A percentile compares a stretch with the other conserved stretches of the same genome.
Conservation (phyloP, 371 early-diverging fungal species). For the Quaeritorhiza haematococci region DNA sequence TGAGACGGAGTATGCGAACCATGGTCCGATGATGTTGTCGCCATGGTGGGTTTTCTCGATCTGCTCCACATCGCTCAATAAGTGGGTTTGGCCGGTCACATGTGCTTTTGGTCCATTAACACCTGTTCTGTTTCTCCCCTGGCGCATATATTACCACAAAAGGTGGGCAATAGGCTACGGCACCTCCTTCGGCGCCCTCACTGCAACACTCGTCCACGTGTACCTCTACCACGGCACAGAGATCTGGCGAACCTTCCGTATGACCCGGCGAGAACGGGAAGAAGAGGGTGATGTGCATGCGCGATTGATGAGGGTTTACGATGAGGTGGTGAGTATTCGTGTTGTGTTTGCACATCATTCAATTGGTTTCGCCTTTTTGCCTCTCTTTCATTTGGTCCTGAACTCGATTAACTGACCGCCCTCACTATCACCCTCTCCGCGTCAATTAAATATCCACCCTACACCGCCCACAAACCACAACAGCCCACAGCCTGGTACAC, state of each 20-base stretch:
- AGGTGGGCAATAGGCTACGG: conserved; percentile 15
- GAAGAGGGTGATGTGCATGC: not conserved
- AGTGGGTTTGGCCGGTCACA: too few species aligned
- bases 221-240: conserved; percentile 7
- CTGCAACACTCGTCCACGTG: conserved; percentile 8
- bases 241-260: not conserved
- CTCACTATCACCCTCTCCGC: too few species aligned
- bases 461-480: too few species aligned
- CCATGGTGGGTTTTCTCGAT: too few species aligned
- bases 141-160: too few species aligned
- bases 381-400: too few species aligned
- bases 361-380: not conserved
- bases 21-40: not conserved
- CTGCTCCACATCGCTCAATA: too few species aligned
- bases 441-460: too few species aligned
- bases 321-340: not conserved
- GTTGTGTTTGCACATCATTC: not conserved
- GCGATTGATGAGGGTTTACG: not conserved
- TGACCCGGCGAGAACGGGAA: not conserved
- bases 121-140: too few species aligned
- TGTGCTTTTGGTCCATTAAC: too few species aligned
- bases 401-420: too few species aligned
- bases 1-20: not conserved
- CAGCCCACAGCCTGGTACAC: too few species aligned
- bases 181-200: conserved; percentile 11